Evolutionary conservation across 345 rosid genomes (phyloP), one percentile per base, ranked within the genome.

Genomic region (Citrus inodora): DNA sequence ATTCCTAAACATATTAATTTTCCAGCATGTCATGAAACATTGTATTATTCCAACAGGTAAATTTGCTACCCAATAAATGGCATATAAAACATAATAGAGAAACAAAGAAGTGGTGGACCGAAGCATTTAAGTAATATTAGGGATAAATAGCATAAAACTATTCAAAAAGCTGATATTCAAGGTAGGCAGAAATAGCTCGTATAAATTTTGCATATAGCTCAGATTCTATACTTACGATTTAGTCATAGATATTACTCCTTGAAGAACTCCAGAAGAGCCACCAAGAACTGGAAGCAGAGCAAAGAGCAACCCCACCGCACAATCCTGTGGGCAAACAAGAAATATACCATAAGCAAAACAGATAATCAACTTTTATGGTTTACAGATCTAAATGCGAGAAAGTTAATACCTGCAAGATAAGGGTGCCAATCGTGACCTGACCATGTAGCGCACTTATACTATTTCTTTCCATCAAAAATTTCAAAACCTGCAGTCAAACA

Each of bases 201-300:
- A 55, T 11, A 16, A 76, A 38, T 2, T 46, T 66, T 58, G 32
- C 24, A 79, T 79, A 30, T 10, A 14, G 40, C 56, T 51, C 35
- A 76, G 55, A 74, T 74, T 69, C 53, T 78, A 69, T 56, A 80
- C 95, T 84, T 85, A 94, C 97, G 93, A 88, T 90, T 92, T 94
- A 67, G 92, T 88, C 94, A 94, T 90, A 65, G 93, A 92, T 73
- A 92, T 83, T 73, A 91, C 87, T 87, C 98, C 98, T 84, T 92
- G 94, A 82, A 94, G 92, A 80, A 91, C 81, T 73, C 97, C 98
- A 69, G 95, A 92, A 69, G 91, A 86, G 67, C 98, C 98, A 81
- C 97, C 97, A 78, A 92, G 94, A 82, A 94, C 92, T n/a, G 97
- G 98, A 66, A 94, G 98, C 82, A 94, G 84, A 82, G 98, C 98